Conservation (phyloP, 73 alveolate genomes). For the Paramecium pentaurelia region DNA sequence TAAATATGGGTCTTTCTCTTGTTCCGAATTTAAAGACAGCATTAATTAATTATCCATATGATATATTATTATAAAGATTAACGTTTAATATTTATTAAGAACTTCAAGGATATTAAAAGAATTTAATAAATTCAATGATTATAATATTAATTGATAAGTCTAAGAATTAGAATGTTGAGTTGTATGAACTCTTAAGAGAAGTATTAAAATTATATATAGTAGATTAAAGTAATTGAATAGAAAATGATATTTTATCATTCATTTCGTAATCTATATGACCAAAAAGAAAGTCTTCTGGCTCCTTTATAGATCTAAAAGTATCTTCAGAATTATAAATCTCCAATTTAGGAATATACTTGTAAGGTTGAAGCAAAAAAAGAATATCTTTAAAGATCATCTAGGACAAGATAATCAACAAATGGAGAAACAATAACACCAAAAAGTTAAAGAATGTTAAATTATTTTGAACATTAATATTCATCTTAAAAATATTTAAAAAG, state of each 20-base stretch:
- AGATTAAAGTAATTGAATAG: neutral
- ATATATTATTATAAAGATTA: neutral
- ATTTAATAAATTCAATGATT: neutral
- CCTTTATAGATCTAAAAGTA: neutral
- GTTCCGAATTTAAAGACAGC: neutral
- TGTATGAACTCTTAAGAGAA: slow-evolving; percentile 28
- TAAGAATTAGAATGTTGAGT: neutral
- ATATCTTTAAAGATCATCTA: neutral
- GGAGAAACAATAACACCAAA: neutral
- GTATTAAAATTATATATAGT: neutral
- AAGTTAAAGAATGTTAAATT: neutral
- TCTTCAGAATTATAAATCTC: neutral
- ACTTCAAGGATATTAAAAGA: neutral
- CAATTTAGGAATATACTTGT: neutral
- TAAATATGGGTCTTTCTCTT: neutral
- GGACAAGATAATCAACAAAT: neutral
- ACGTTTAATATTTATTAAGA: neutral
- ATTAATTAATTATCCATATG: neutral
- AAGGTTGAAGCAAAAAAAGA: neutral
- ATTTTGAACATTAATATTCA: neutral
- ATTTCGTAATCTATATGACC: neutral
- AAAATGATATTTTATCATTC: neutral
- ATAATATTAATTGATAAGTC: neutral
- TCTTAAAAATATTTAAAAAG: neutral
- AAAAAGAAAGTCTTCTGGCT: neutral